Base-by-base conservation (phyloP, 768 basidiomycete species). In the Lactarius quietus region DNA sequence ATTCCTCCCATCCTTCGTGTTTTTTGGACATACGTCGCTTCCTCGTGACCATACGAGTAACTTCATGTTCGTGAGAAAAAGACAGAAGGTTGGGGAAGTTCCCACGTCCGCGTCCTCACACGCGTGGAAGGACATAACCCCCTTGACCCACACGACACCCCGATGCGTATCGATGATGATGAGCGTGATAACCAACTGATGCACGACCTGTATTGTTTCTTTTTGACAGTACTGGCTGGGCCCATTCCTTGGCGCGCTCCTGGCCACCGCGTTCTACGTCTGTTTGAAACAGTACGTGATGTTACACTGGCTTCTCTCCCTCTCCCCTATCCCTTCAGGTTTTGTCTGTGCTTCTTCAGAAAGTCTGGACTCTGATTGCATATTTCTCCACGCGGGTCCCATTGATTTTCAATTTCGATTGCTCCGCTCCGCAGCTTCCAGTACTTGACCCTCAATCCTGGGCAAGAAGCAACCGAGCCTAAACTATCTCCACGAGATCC, bases 191-290 rank as follows among this genome's bases (percentile, higher is more conserved):
- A 59, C 41, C 35, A 60, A 26, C 48, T 51, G 48, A 51, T 14
- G 48, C 26, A 51, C 26, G 14, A 23, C 14, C n/a, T 5, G 12
- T 23, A 23, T 23, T 26, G 45, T 26, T 48, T 48, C 45, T 43
- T 45, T 36, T 60, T 55, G 29, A 17, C 62, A 88, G 85, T 88
- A 88, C 70, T 88, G 87, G 88, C 75, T 89, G 10, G 89, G 90
- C 43, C 88, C 88, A 0, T 82, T 82, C 61, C 77, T 90, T 26
- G 89, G 90, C 35, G 80, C 86, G 6, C 72, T 91, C 12, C 78
- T 91, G 10, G 86, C 77, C 36, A 78, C 83, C 18, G 79, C 71
- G 7, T 80, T 90, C 69, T 92, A 89, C 72, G 72, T 78, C 38
- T 66, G 81, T 23, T 78, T 89, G 64, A 89, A 89, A 72, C 76